A percentile compares a stretch with the other conserved stretches of the same genome.
Conservation (phyloP, 257 asterid species). For the Przewalskia tangutica region DNA sequence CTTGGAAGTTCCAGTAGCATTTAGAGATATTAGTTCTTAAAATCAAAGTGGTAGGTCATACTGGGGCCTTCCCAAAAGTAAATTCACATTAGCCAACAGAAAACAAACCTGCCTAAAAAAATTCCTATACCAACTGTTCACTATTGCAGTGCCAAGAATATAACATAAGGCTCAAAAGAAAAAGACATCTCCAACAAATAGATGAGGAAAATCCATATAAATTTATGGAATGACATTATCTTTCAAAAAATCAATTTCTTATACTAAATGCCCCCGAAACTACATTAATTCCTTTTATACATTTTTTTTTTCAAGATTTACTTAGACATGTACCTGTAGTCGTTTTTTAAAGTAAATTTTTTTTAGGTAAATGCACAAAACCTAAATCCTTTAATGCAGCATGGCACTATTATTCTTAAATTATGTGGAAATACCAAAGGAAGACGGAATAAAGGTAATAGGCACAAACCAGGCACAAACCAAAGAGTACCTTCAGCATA, state of each 20-base stretch:
- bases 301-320: neutral
- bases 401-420: neutral
- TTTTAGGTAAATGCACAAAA: neutral
- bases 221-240: neutral
- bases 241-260: neutral
- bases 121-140: neutral
- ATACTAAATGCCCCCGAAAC: neutral
- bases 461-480: neutral
- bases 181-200: too few relatives aligned
- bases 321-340: neutral
- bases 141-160: neutral
- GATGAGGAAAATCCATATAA: neutral
- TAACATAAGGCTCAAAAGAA: neutral
- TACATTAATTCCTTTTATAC: neutral
- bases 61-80: neutral
- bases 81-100: neutral
- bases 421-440: neutral
- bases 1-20: neutral
- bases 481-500: constrained; percentile 8
- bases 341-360: neutral
- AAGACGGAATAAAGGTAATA: neutral
- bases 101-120: neutral
- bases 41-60: neutral
- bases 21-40: neutral
- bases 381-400: neutral